A percentile compares a stretch with the other conserved stretches of the same genome.
Conservation (phyloP, 176 grass and related monocot genomes). For the Oryza nivara region DNA sequence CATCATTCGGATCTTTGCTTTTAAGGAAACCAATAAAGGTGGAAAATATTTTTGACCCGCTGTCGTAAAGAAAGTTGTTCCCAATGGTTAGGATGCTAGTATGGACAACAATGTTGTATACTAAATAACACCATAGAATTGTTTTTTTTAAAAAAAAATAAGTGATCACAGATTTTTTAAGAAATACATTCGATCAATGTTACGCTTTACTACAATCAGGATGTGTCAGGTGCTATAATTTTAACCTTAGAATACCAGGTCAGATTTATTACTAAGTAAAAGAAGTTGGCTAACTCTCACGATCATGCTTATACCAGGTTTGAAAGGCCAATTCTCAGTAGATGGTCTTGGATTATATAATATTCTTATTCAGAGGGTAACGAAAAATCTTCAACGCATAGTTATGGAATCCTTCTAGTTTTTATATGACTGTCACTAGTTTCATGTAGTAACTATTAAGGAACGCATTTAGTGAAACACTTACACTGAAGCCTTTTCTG, state of each 20-base stretch:
- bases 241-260: background rate
- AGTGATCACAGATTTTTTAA: background rate
- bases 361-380: background rate
- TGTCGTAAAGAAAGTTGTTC: slow-evolving; percentile 32
- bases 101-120: slow-evolving; percentile 9
- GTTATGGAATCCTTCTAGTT: background rate
- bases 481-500: slow-evolving; percentile 75
- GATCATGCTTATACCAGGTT: background rate
- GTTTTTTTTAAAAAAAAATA: background rate
- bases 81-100: slow-evolving; percentile 21
- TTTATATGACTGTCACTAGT: background rate
- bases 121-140: background rate
- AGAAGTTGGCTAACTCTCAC: background rate
- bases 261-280: background rate
- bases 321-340: background rate
- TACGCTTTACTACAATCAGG: background rate
- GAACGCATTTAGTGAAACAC: slow-evolving; percentile 34
- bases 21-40: slow-evolving; percentile 90
- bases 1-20: slow-evolving; percentile 82
- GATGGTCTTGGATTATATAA: background rate
- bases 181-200: slow-evolving; percentile 1
- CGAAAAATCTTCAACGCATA: background rate
- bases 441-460: slow-evolving; percentile 22
- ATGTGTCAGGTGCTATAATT: background rate
- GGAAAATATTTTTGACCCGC: slow-evolving; percentile 92